Evolutionary conservation across 495 filamentous ascomycete genomes (phyloP).

Genomic region (Extremus antarcticus): DNA sequence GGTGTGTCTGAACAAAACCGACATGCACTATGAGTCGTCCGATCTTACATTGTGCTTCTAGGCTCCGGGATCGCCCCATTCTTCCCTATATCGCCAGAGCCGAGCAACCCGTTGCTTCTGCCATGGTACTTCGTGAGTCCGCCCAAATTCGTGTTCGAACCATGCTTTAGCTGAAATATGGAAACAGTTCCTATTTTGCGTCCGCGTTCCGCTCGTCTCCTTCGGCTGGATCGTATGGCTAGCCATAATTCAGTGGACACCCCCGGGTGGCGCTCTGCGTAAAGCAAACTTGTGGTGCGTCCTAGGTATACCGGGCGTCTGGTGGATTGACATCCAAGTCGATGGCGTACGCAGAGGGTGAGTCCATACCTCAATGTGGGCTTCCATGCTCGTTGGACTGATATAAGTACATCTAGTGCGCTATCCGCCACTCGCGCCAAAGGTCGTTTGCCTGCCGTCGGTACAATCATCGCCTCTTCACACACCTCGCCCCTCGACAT

Average conservation of each 20-base stretch:
- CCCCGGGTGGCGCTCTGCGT: slow-evolving; percentile 64
- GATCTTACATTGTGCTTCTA: slow-evolving; percentile 30
- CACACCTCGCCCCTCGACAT: slow-evolving; percentile 89
- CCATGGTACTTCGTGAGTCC: slow-evolving; percentile 25
- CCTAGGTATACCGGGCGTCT: slow-evolving; percentile 75
- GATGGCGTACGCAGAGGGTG: slow-evolving; percentile 87
- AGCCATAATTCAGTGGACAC: slow-evolving; percentile 66
- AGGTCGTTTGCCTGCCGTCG: slow-evolving; percentile 59
- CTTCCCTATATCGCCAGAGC: slow-evolving; percentile 59
- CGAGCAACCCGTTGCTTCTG: slow-evolving; percentile 48
- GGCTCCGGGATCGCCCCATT: slow-evolving; percentile 95
- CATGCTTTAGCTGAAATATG: too few relatives aligned
- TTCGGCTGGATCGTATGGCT: slow-evolving; percentile 62
- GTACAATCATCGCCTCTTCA: slow-evolving; percentile 74
- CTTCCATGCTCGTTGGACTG: background rate
- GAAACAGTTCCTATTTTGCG: slow-evolving; percentile 54
- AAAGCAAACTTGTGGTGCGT: slow-evolving; percentile 82
- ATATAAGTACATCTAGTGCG: slow-evolving; percentile 30
- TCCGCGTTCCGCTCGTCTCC: slow-evolving; percentile 71
- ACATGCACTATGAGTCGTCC: too few relatives aligned
- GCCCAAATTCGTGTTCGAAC: too few relatives aligned
- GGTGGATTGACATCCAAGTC: slow-evolving; percentile 96
- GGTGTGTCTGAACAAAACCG: too few relatives aligned
- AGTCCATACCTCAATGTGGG: slow-evolving; percentile 9
- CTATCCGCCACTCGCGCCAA: slow-evolving; percentile 27